Conservation (phyloP, 2,329 filamentous ascomycete species). For the Neofusicoccum umdonicola region DNA sequence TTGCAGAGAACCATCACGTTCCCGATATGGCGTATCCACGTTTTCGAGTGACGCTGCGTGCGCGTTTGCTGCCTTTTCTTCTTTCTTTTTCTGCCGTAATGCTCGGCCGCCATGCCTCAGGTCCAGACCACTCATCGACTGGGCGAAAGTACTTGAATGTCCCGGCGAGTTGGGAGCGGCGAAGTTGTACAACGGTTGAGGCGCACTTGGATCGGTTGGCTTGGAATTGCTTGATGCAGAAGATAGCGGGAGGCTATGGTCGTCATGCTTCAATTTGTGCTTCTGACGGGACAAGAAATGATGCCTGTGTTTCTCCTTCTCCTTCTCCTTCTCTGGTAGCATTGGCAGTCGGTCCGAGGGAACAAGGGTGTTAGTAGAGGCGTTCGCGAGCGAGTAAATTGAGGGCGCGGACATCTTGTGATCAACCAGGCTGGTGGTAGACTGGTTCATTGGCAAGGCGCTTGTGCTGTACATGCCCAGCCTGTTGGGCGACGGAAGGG, state of each 20-base stretch:
- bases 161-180: conserved; percentile 70
- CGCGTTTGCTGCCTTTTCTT: conserved; percentile 48
- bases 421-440: conserved; percentile 67
- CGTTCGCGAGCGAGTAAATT: conserved; percentile 73
- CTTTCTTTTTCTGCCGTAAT: conserved; percentile 69
- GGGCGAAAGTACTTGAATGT: conserved; percentile 67
- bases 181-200: conserved; percentile 76
- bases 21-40: conserved; percentile 32
- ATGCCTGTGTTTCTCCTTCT: conserved; percentile 72
- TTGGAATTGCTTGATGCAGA: conserved; percentile 75
- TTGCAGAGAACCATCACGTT: conserved; percentile 39
- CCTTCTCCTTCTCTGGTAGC: conserved; percentile 47
- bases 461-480: conserved; percentile 63
- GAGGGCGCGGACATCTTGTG: conserved; percentile 51
- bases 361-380: conserved; percentile 73
- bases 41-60: conserved; percentile 31
- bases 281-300: conserved; percentile 78
- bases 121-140: conserved; percentile 78
- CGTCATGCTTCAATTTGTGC: conserved; percentile 74
- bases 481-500: conserved; percentile 70
- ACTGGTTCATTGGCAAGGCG: conserved; percentile 66
- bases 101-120: conserved; percentile 74
- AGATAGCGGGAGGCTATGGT: conserved; percentile 65
- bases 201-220: conserved; percentile 71
- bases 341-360: conserved; percentile 51